These are phyloP conservation scores for Neurospora tetrasperma DNA, from an alignment of 495 filamentous ascomycete genomes.

Conservation along the genomic window DNA sequence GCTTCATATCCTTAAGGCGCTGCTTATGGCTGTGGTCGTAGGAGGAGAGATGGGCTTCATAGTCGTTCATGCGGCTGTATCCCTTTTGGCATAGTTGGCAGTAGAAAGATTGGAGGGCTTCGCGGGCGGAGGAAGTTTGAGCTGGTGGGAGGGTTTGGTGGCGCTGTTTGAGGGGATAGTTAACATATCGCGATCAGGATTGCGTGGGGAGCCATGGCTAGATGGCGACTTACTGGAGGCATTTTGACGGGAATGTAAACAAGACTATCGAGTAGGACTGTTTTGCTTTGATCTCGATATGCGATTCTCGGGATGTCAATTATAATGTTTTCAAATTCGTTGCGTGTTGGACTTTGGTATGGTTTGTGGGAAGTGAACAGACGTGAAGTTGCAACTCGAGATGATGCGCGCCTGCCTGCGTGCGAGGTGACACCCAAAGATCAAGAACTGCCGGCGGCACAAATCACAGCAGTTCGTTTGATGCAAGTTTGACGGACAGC, in stretches of 20 bases:
- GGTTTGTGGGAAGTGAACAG: neutral
- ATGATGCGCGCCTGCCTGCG: neutral
- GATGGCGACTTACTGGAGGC: conserved; percentile 31
- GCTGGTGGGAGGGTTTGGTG: conserved; percentile 43
- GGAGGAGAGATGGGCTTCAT: conserved; percentile 56
- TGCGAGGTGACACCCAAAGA: neutral
- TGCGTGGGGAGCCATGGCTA: conserved; percentile 1
- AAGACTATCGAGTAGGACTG: too few species aligned
- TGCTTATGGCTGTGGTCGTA: conserved; percentile 65
- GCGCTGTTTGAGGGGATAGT: conserved; percentile 18
- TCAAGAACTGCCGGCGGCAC: neutral
- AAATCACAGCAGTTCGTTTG: neutral
- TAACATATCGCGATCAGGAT: neutral
- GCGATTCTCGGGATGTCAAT: neutral
- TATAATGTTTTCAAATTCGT: neutral
- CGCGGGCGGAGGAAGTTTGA: conserved; percentile 75
- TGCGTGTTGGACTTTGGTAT: neutral
- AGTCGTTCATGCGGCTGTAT: conserved; percentile 61
- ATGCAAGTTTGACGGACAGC: neutral
- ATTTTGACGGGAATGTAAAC: conserved; percentile 19
- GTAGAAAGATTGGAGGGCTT: conserved; percentile 82
- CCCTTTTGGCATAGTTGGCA: conserved; percentile 65
- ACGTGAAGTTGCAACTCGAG: neutral
- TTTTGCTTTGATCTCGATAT: neutral
- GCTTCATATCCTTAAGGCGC: conserved; percentile 56